Evolutionary conservation across 208 protist species (phyloP), one percentile per base, ranked within the genome.

Genomic region (Angomonas deanei): DNA sequence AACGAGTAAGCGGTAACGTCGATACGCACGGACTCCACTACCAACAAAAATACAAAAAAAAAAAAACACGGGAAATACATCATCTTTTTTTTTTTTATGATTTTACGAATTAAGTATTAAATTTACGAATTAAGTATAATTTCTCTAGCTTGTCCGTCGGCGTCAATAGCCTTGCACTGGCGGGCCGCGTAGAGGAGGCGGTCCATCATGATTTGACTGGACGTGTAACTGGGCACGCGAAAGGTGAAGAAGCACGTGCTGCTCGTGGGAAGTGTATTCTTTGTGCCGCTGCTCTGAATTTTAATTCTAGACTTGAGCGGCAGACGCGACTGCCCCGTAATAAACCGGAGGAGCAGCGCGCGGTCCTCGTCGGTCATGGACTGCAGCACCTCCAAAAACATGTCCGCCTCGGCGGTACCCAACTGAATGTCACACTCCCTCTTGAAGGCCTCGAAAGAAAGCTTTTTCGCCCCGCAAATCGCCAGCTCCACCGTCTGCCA

Each of bases 221-320:
- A 93, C 19, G 82, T 80, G 62, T 98, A 98, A 1, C 70, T 67
- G 15, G 97, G 96, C 3, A 98, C 42, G 6, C 90, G 82, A 21
- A 98, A 76, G 1, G 82, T 93, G 60, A 97, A 98, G 72, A 98
- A 98, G 72, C 97, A 98, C 19, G 97, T 98, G 61, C 86, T 85
- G 54, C 89, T 92, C 0, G 91, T 90, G 24, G 96, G 94, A 27
- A 98, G 73, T 23, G 86, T 83, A 49, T 97, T 78, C 46, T 72
- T 84, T 28, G 54, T 69, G 15, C 78, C 78, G 61, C 71, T 79
- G 47, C 79, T 76, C 52, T 91, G 83, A 49, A 97, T 87, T 65
- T 96, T 96, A 32, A 97, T 96, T 30, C 70, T 67, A 0, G 83
- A 77, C 61, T 84, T 88, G 13, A 96, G 66, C 36, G 91, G 91